phyloP scores from a whole-genome alignment of 805 yeast genomes.

The Candida khao-thaluensis region DNA sequence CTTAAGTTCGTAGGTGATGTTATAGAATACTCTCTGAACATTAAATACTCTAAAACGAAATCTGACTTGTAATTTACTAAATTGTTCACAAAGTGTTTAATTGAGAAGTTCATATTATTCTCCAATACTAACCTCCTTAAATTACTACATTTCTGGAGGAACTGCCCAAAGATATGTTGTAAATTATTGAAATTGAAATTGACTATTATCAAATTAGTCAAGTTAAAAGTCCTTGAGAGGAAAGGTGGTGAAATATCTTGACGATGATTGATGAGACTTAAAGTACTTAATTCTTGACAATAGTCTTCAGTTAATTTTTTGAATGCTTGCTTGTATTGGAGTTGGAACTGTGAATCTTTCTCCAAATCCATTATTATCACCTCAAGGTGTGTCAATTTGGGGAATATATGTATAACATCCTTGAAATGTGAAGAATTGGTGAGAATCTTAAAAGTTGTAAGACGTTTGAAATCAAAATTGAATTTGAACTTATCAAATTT shows the following conservation, averaged over 20 bases:
- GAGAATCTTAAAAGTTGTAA: slow-evolving; percentile 23
- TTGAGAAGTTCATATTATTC: slow-evolving; percentile 29
- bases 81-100: slow-evolving; percentile 28
- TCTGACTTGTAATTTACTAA: slow-evolving; percentile 28
- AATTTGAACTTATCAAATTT: slow-evolving; percentile 27
- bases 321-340: slow-evolving; percentile 1
- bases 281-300: slow-evolving; percentile 15
- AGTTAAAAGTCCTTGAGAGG: slow-evolving; percentile 21
- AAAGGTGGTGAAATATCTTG: slow-evolving; percentile 25
- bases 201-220: slow-evolving; percentile 27
- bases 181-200: slow-evolving; percentile 31
- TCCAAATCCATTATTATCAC: not conserved
- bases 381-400: slow-evolving; percentile 10
- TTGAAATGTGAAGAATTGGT: slow-evolving; percentile 4
- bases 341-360: not conserved
- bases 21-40: slow-evolving; percentile 30
- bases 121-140: slow-evolving; percentile 25
- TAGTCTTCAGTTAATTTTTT: slow-evolving; percentile 2
- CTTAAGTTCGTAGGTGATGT: slow-evolving; percentile 23
- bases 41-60: slow-evolving; percentile 25
- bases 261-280: slow-evolving; percentile 19
- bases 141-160: slow-evolving; percentile 19
- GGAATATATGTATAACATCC: slow-evolving; percentile 9
- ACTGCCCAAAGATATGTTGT: slow-evolving; percentile 27
- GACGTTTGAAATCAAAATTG: slow-evolving; percentile 22